Evolutionary conservation across 768 basidiomycete genomes (phyloP).

Genomic region (Krasilnikovozyma curviuscula): DNA sequence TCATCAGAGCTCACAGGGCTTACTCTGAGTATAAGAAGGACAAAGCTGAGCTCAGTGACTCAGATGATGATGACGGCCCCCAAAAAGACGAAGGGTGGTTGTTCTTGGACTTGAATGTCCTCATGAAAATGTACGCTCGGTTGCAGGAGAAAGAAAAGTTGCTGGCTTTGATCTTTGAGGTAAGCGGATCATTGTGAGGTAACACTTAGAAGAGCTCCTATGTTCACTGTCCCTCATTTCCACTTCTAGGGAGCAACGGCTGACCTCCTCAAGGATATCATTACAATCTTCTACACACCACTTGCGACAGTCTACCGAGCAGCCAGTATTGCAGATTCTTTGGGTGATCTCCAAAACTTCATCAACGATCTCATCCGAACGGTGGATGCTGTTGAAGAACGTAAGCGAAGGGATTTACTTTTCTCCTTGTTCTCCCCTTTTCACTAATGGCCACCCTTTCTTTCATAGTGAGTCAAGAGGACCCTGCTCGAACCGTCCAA

Average conservation of each 20-base stretch:
- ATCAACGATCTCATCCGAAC: constrained; percentile 87
- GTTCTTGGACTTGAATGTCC: constrained; percentile 69
- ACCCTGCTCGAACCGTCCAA: constrained; percentile 71
- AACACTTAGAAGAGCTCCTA: too few species aligned
- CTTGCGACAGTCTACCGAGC: constrained; percentile 93
- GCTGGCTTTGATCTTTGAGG: constrained; percentile 88
- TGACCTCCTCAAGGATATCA: constrained; percentile 89
- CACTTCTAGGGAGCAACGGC: constrained; percentile 63
- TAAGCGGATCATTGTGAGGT: too few species aligned
- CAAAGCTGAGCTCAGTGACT: constrained; percentile 46
- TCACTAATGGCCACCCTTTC: neutral
- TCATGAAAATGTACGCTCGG: constrained; percentile 56
- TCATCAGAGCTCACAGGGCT: constrained; percentile 56
- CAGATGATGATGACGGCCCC: constrained; percentile 73
- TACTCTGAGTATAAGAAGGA: constrained; percentile 53
- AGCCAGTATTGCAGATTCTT: constrained; percentile 85
- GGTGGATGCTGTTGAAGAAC: constrained; percentile 73
- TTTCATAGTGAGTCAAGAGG: constrained; percentile 51
- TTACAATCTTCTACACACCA: constrained; percentile 94
- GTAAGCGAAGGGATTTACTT: constrained; percentile 26
- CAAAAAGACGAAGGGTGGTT: constrained; percentile 91
- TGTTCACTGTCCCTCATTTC: neutral
- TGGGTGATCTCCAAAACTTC: constrained; percentile 79
- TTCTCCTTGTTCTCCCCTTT: constrained; percentile 9
- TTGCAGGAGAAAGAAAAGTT: constrained; percentile 77